These are phyloP conservation scores for Collybia sp. DNA, from an alignment of 768 basidiomycete species.

Conservation along the genomic window DNA sequence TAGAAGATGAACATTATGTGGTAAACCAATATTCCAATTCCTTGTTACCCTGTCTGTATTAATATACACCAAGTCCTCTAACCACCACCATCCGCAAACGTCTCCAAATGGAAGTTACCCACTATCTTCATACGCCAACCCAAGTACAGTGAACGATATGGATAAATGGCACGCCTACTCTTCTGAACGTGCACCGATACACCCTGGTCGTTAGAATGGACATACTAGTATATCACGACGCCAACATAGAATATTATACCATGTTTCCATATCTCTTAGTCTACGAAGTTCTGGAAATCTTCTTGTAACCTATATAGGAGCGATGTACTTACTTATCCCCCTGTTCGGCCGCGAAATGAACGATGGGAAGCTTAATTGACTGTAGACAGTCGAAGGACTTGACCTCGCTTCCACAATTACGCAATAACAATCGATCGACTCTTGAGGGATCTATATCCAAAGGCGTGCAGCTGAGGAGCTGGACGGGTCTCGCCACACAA, in stretches of 20 bases:
- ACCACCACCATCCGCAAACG: conserved; percentile 27
- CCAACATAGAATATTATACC: conserved; percentile 9
- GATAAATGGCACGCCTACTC: conserved; percentile 65
- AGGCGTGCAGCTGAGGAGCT: not conserved
- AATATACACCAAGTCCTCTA: conserved; percentile 15
- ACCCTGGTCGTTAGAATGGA: conserved; percentile 36
- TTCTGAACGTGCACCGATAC: conserved; percentile 58
- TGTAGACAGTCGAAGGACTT: conserved; percentile 21
- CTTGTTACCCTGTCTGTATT: not conserved
- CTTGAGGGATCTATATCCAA: not conserved
- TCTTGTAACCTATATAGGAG: too few relatives aligned
- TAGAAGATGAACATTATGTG: conserved; percentile 61
- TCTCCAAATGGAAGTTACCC: conserved; percentile 32
- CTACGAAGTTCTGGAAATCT: too few relatives aligned
- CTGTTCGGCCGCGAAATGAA: too few relatives aligned
- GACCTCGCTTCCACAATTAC: not conserved
- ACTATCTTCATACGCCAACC: conserved; percentile 44
- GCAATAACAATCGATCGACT: not conserved
- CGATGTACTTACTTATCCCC: too few relatives aligned
- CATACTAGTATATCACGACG: not conserved
- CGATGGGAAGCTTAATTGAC: conserved; percentile 18
- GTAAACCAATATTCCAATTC: conserved; percentile 26
- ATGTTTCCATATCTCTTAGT: conserved; percentile 1
- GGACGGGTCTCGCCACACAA: too few relatives aligned
- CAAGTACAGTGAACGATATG: conserved; percentile 38